phyloP scores from a whole-genome alignment of 768 basidiomycete species.

The Agrocybe praecox region DNA sequence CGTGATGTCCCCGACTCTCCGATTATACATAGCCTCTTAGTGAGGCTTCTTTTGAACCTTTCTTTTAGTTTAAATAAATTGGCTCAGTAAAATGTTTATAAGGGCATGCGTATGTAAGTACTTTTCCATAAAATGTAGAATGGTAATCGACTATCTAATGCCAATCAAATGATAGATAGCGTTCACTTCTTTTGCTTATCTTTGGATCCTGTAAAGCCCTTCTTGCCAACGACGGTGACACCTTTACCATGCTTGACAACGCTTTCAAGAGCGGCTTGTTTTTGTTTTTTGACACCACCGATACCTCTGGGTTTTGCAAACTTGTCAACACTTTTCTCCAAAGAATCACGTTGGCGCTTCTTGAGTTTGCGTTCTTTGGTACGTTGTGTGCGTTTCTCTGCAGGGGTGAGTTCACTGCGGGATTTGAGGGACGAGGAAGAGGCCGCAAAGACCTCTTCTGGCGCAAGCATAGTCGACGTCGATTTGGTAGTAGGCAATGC shows the following conservation, averaged over 20 bases:
- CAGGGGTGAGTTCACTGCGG: slow-evolving; percentile 81
- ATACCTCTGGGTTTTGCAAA: slow-evolving; percentile 57
- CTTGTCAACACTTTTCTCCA: slow-evolving; percentile 69
- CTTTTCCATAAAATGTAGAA: no score
- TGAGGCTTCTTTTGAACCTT: no score
- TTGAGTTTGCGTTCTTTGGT: slow-evolving; percentile 70
- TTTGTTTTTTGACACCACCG: slow-evolving; percentile 73
- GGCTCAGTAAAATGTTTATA: no score
- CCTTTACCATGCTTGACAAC: slow-evolving; percentile 86
- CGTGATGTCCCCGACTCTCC: no score
- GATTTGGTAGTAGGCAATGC: slow-evolving; percentile 86
- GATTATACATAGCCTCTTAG: no score
- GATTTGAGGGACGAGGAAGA: slow-evolving; percentile 56
- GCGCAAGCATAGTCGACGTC: slow-evolving; percentile 80
- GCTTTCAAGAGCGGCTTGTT: slow-evolving; percentile 79
- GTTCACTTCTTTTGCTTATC: slow-evolving; percentile 33
- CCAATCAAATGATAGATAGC: no score
- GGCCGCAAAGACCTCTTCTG: slow-evolving; percentile 86
- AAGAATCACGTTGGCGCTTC: slow-evolving; percentile 64
- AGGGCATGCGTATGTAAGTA: no score
- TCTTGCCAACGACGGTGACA: slow-evolving; percentile 86
- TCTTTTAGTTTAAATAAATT: no score
- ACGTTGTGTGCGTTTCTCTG: slow-evolving; percentile 75
- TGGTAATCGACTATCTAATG: no score
- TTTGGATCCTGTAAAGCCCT: slow-evolving; percentile 35